phyloP scores from a whole-genome alignment of 352 stramenopile genomes.

The Phytophthora aleatoria region DNA sequence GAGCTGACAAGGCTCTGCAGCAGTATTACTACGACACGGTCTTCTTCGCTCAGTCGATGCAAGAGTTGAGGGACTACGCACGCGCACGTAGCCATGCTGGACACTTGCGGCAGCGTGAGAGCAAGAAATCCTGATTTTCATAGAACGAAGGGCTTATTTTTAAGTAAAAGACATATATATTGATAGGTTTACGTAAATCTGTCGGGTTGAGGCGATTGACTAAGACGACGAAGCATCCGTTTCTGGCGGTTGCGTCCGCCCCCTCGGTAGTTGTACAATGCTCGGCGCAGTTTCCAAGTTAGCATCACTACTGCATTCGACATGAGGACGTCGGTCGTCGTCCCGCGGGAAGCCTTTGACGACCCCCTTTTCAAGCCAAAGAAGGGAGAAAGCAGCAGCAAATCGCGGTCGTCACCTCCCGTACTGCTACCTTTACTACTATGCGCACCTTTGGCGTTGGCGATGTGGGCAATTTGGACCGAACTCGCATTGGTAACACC shows the following conservation, averaged over 20 bases:
- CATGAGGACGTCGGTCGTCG: slow-evolving; percentile 11
- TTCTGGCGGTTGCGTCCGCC: no score
- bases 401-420: slow-evolving; percentile 8
- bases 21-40: slow-evolving; percentile 65
- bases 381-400: slow-evolving; percentile 2
- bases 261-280: no score
- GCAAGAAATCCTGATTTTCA: background rate
- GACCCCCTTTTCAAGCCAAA: background rate
- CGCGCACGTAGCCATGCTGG: slow-evolving; percentile 25
- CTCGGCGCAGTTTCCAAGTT: no score
- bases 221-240: no score
- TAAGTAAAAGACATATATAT: no score
- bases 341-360: slow-evolving; percentile 9
- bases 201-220: no score
- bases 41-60: slow-evolving; percentile 64
- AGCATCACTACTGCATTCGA: background rate
- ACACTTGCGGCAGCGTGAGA: slow-evolving; percentile 14
- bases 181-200: no score
- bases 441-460: slow-evolving; percentile 12
- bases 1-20: slow-evolving; percentile 42
- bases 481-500: slow-evolving; percentile 18
- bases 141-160: background rate
- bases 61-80: slow-evolving; percentile 38
- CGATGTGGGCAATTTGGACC: slow-evolving; percentile 21
- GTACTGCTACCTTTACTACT: slow-evolving; percentile 22